A percentile compares a stretch with the other conserved stretches of the same genome.
Evolutionary conservation across 257 asterid species (phyloP).

Genomic region (Scutellaria galericulata): DNA sequence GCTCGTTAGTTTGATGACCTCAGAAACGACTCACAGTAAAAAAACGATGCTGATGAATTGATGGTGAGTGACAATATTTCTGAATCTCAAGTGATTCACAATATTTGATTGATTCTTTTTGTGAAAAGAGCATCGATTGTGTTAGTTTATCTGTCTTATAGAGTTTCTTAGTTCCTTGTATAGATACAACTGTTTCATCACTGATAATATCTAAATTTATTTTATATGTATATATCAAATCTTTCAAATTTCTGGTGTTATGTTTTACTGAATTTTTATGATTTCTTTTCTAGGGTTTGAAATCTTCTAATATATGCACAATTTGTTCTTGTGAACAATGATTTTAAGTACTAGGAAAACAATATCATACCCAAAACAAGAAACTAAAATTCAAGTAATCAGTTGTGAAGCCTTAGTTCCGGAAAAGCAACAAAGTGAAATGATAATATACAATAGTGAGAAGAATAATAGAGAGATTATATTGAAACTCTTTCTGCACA

Average conservation of each 20-base stretch:
- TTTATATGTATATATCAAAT: background rate
- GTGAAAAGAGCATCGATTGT: constrained; percentile 25
- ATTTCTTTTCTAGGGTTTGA: too few species aligned
- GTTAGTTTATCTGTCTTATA: constrained; percentile 4
- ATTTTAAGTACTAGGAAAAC: too few species aligned
- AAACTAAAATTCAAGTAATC: too few species aligned
- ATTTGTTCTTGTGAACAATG: too few species aligned
- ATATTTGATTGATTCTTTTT: background rate
- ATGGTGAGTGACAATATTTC: background rate
- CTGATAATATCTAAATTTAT: constrained; percentile 14
- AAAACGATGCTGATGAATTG: background rate
- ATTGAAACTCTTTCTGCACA: background rate
- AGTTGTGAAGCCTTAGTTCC: too few species aligned
- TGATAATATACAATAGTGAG: background rate
- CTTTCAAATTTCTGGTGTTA: too few species aligned
- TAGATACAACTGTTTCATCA: constrained; percentile 34
- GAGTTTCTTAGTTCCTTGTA: constrained; percentile 38
- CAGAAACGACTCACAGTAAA: too few species aligned
- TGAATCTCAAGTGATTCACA: constrained; percentile 11
- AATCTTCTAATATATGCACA: background rate
- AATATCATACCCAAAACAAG: too few species aligned
- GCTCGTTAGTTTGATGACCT: too few species aligned
- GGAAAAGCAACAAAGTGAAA: too few species aligned
- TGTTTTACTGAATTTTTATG: too few species aligned
- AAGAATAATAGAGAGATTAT: background rate